phyloP scores from a whole-genome alignment of 2,329 filamentous ascomycete genomes.

The Fusarium sp. region DNA sequence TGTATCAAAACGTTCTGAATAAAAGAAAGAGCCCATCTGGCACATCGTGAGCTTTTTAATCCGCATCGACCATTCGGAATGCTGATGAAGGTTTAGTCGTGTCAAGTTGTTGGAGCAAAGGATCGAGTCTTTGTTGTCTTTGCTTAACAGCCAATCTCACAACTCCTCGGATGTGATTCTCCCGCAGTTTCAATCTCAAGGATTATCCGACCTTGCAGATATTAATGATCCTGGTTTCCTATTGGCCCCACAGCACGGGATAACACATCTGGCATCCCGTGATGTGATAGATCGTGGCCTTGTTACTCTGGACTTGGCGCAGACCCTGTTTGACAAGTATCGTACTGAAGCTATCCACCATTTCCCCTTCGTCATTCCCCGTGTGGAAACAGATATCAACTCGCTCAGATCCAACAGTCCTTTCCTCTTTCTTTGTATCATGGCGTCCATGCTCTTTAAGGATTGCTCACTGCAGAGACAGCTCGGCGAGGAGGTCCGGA shows the following conservation, averaged over 20 bases:
- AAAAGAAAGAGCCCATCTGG: slow-evolving; percentile 1
- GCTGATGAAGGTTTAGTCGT: not conserved
- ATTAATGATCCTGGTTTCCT: not conserved
- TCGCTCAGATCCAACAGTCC: not conserved
- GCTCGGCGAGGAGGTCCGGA: slow-evolving; percentile 3
- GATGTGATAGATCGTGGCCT: slow-evolving; percentile 3
- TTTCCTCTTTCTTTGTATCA: not conserved
- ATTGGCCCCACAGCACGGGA: not conserved
- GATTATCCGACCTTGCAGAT: not conserved
- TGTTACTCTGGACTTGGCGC: not conserved
- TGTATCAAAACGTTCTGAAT: not conserved
- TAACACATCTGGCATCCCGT: not conserved
- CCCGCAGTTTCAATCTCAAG: not conserved
- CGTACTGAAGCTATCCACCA: not conserved
- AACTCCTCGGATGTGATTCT: not conserved
- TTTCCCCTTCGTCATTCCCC: not conserved
- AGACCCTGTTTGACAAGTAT: slow-evolving; percentile 1
- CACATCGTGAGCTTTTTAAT: not conserved
- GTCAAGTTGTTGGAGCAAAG: slow-evolving; percentile 1
- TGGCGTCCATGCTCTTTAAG: not conserved
- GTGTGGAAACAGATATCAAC: not conserved
- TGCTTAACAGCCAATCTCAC: not conserved
- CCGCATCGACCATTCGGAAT: not conserved
- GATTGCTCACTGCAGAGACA: slow-evolving; percentile 1
- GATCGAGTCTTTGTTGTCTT: not conserved